Percentiles rank a stretch among this genome's conserved stretches.
phyloP scores from a whole-genome alignment of 768 basidiomycete species.

The Lentinula guzmanii region DNA sequence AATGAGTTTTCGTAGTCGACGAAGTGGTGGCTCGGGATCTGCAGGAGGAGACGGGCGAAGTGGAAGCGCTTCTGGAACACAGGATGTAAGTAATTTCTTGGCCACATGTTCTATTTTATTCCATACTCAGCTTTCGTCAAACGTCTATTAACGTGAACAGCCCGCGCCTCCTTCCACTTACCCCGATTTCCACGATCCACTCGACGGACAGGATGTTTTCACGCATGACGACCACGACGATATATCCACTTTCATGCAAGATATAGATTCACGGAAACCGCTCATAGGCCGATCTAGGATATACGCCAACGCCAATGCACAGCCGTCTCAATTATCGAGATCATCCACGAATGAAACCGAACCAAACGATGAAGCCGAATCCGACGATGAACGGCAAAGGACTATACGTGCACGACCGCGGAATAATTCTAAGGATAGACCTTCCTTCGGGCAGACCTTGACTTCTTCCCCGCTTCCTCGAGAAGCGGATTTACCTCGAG shows the following conservation, averaged over 20 bases:
- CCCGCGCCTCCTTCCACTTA: neutral
- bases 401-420: neutral
- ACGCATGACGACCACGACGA: conserved; percentile 59
- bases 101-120: neutral
- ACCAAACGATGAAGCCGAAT: conserved; percentile 5
- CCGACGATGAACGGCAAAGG: conserved; percentile 2
- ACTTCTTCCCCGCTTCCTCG: neutral
- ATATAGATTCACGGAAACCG: conserved; percentile 68
- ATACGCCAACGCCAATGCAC: conserved; percentile 2
- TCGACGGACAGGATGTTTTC: neutral
- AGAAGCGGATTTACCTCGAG: neutral
- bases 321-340: neutral
- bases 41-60: neutral
- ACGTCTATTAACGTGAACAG: neutral
- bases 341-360: neutral
- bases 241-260: conserved; percentile 71
- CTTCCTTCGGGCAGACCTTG: neutral
- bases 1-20: neutral
- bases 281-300: conserved; percentile 37
- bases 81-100: neutral
- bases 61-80: neutral
- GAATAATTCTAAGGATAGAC: neutral
- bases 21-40: neutral
- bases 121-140: neutral
- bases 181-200: neutral